These are phyloP conservation scores for Monosporascus ibericus DNA, from an alignment of 2,329 filamentous ascomycete species.

Conservation along the genomic window DNA sequence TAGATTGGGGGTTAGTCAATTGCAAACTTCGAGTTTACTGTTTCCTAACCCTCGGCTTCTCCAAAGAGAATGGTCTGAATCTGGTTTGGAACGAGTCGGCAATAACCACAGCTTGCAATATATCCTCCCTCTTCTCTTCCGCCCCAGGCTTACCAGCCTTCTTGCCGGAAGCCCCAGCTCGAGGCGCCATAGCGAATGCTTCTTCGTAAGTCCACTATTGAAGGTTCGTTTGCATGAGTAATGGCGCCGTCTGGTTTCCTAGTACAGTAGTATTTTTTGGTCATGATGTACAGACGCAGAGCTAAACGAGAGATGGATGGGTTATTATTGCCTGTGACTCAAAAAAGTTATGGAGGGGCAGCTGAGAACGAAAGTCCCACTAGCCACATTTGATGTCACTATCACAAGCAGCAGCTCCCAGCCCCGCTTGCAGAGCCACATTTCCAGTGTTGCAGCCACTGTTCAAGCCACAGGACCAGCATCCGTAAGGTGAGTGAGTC, in stretches of 20 bases:
- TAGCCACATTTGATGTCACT: too few species aligned
- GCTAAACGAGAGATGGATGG: too few species aligned
- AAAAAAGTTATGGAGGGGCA: too few species aligned
- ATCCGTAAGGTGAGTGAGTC: too few species aligned
- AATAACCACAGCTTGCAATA: slow-evolving; percentile 56
- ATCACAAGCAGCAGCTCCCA: too few species aligned
- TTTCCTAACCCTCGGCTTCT: slow-evolving; percentile 71
- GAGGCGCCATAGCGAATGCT: slow-evolving; percentile 16
- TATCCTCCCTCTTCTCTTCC: slow-evolving; percentile 53
- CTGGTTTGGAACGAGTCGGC: slow-evolving; percentile 92
- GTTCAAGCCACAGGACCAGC: too few species aligned
- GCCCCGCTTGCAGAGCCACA: too few species aligned
- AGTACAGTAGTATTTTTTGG: not conserved
- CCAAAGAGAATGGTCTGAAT: slow-evolving; percentile 83
- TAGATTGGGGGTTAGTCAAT: slow-evolving; percentile 29
- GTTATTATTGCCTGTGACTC: too few species aligned
- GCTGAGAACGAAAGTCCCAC: too few species aligned
- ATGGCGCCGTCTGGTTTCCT: not conserved
- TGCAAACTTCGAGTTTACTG: slow-evolving; percentile 7
- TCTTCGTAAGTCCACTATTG: not conserved
- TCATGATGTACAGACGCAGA: not conserved
- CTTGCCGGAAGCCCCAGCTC: slow-evolving; percentile 35
- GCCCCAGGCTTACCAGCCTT: slow-evolving; percentile 43
- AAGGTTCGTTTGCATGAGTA: not conserved
- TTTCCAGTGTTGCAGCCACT: too few species aligned